These are phyloP conservation scores for Didymosphaeria variabile DNA, from an alignment of 2,329 filamentous ascomycete species.

Conservation along the genomic window DNA sequence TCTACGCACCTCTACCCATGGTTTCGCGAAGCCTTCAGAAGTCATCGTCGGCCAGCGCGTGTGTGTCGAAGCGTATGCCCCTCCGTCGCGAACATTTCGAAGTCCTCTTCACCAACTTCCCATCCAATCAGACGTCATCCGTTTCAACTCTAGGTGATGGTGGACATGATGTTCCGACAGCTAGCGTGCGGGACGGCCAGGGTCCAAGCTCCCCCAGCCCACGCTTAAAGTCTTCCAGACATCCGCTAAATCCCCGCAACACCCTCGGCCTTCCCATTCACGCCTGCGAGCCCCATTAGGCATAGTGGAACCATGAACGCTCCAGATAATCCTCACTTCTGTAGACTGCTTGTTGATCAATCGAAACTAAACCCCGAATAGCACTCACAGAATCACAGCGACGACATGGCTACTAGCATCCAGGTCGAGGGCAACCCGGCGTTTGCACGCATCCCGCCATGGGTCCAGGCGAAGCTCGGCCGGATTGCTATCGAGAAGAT, in stretches of 20 bases:
- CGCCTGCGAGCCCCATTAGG: slow-evolving; percentile 19
- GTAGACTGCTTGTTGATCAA: slow-evolving; percentile 11
- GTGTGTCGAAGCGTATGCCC: slow-evolving; percentile 8
- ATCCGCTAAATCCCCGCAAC: slow-evolving; percentile 27
- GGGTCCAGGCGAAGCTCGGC: slow-evolving; percentile 62
- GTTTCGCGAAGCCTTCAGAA: slow-evolving; percentile 37
- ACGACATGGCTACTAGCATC: slow-evolving; percentile 29
- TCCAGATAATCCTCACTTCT: slow-evolving; percentile 19
- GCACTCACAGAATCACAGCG: not conserved
- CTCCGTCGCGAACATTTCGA: slow-evolving; percentile 18
- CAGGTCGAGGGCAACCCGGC: slow-evolving; percentile 44
- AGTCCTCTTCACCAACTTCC: not conserved
- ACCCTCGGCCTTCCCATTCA: slow-evolving; percentile 32
- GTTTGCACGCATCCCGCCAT: slow-evolving; percentile 52
- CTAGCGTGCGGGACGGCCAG: slow-evolving; percentile 11
- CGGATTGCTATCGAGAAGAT: slow-evolving; percentile 55
- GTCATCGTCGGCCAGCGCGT: slow-evolving; percentile 18
- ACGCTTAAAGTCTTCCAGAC: slow-evolving; percentile 36
- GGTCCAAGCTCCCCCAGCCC: slow-evolving; percentile 24
- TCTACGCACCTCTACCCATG: slow-evolving; percentile 38
- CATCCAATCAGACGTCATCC: slow-evolving; percentile 17
- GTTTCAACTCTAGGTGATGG: slow-evolving; percentile 10
- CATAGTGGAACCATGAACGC: slow-evolving; percentile 28
- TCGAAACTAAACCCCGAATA: slow-evolving; percentile 21
- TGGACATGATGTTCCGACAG: slow-evolving; percentile 14